Base-by-base conservation (phyloP, 2,329 filamentous ascomycete species). In the Sphaerulina populicola region DNA sequence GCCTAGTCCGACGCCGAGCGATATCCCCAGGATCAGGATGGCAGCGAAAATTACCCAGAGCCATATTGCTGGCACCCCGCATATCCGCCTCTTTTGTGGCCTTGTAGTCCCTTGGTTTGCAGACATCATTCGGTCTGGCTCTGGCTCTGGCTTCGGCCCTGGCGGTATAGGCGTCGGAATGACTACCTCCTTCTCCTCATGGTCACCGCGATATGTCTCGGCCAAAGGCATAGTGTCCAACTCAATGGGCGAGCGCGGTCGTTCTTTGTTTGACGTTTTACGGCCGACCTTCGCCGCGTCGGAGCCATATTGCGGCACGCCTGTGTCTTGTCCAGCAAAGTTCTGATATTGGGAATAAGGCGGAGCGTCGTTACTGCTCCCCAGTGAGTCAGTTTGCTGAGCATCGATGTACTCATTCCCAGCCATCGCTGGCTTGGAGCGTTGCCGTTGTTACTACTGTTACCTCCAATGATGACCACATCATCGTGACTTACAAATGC, bases 1-100 rank as follows among this genome's bases (percentile, higher is more conserved):
- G 31, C 68, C 68, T 6, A 71, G 58, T 4, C 65, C 69, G 6
- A 69, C 62, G 1, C 58, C 69, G 8, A 72, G 56, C 4, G 61
- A 64, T 33, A 71, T 50, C 0, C 66, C 54, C 37, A 63, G 56
- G 33, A 67, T 47, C 3, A 69, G 6, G 8, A 67, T 42, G 2
- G 57, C 36, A 11, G 46, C 54, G 0, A 64, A n/a, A 8, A 63
- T 36, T 4, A 53, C n/a, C 27, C 53, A 58, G 21, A 66, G 58
- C 47, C 51, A 53, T 30, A 51, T 39, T 21, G 38, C 23, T 8
- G 49, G 52, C 21, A 62, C 41, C 40, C 62, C 61, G 40, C 60
- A 58, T 23, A 62, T 57, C 31, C 56, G 55, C 33, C 44, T 53
- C 29, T 49, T 49, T 18, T 23, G 42, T 11, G 50, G 50, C n/a